Base-by-base conservation (phyloP, 2,329 filamentous ascomycete genomes). In the Alternaria sp. region DNA sequence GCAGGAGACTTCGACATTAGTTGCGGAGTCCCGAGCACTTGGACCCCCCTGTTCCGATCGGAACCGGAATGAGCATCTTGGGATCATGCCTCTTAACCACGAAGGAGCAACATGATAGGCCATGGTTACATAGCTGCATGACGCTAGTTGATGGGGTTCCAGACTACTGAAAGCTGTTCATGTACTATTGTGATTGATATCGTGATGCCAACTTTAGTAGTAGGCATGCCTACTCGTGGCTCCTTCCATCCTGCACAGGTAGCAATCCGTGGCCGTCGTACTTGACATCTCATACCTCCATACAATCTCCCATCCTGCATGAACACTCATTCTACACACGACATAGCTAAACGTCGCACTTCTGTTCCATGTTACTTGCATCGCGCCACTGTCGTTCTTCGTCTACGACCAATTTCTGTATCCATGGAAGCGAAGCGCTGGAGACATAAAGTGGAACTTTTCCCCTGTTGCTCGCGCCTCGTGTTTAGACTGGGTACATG, bases 11-110 rank as follows among this genome's bases (percentile, higher is more conserved):
- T 44, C n/a, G 48, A 52, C 39, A 28, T 61, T 36, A 26, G 39
- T 32, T 61, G 57, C 41, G 53, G 61, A 63, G 54, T 61, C 42
- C 57, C 61, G 61, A 61, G 14, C 53, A 22, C 47, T 41, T 58
- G 41, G 36, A 51, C 56, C 36, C 26, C 34, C 11, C 39, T 8
- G 28, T 59, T 59, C 56, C 56, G 56, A 59, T 59, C 57, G 57
- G 57, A 59, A 59, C 18, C 46, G 30, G 46, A 48, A 32, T 18
- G 16, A 52, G 32, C 49, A 34, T 18, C 38, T 52, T 51, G 41
- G 28, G 16, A 32, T 51, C 38, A 11, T 26, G 30, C 34, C 49
- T 58, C 48, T 22, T 24, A 5, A 44, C 42, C 24, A 47, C 32
- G 32, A 30, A 36, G 32, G n/a, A 18, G 38, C 22, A 28, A 30